phyloP scores from a whole-genome alignment of 169 alveolate species.

The Plasmodium gallinaceum region DNA sequence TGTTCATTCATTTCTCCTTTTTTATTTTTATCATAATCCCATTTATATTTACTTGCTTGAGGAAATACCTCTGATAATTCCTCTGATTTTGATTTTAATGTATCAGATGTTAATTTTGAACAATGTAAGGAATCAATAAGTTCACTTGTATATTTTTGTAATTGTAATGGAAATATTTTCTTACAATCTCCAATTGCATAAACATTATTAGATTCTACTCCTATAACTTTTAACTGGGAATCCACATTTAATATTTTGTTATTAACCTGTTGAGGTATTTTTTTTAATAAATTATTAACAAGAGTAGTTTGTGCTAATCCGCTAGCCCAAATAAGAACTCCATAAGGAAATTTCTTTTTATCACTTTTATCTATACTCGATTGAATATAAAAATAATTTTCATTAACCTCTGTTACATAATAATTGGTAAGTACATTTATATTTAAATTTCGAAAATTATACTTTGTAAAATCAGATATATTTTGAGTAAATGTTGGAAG shows the following conservation, averaged over 20 bases:
- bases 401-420: conserved; percentile 80
- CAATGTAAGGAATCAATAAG: conserved; percentile 38
- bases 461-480: conserved; percentile 78
- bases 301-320: conserved; percentile 77
- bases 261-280: conserved; percentile 80
- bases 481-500: conserved; percentile 81
- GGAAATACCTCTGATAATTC: conserved; percentile 78
- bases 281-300: conserved; percentile 61
- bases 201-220: conserved; percentile 65
- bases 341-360: conserved; percentile 78
- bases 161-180: conserved; percentile 77
- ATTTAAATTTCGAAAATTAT: conserved; percentile 63
- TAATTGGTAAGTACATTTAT: conserved; percentile 79
- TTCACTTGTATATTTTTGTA: conserved; percentile 74
- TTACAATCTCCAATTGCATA: conserved; percentile 86
- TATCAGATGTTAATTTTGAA: conserved; percentile 41
- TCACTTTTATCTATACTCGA: conserved; percentile 77
- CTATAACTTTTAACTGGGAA: conserved; percentile 79
- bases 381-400: conserved; percentile 66
- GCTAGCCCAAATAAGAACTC: conserved; percentile 87
- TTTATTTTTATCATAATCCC: conserved; percentile 77
- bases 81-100: conserved; percentile 34
- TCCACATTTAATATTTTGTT: conserved; percentile 80
- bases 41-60: conserved; percentile 76
- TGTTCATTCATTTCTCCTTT: conserved; percentile 62